Percentiles rank a stretch among this genome's conserved stretches.
phyloP scores from a whole-genome alignment of 208 protist genomes.

The Wallacemonas rigidus region DNA sequence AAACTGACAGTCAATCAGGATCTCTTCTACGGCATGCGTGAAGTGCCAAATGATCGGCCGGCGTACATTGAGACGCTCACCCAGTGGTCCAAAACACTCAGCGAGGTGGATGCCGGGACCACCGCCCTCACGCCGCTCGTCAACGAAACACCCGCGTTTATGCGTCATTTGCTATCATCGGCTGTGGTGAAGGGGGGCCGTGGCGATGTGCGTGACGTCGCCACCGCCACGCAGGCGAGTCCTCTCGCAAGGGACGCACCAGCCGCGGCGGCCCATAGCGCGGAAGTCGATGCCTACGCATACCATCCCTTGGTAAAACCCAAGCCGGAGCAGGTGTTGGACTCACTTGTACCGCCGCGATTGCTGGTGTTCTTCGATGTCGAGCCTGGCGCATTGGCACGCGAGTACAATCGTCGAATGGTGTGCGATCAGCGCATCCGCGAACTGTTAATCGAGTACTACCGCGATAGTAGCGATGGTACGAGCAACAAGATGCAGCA shows the following conservation, averaged over 20 bases:
- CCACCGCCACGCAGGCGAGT: neutral
- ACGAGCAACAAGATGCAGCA: constrained; percentile 13
- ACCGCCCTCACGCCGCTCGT: neutral
- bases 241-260: neutral
- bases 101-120: constrained; percentile 1
- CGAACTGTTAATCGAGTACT: constrained; percentile 18
- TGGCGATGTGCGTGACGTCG: neutral
- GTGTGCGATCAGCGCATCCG: constrained; percentile 11
- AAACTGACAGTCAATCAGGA: neutral
- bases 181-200: neutral
- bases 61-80: constrained; percentile 23
- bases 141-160: constrained; percentile 13
- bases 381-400: neutral
- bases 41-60: constrained; percentile 16
- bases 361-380: constrained; percentile 33
- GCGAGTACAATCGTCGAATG: constrained; percentile 11
- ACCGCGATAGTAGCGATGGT: constrained; percentile 8
- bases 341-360: constrained; percentile 27
- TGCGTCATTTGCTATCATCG: neutral
- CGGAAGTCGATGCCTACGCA: constrained; percentile 14
- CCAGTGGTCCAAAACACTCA: constrained; percentile 17
- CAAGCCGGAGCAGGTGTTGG: constrained; percentile 17
- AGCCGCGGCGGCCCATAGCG: neutral
- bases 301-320: constrained; percentile 22
- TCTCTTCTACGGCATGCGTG: constrained; percentile 29